A percentile compares a stretch with the other conserved stretches of the same genome.
Evolutionary conservation across 305 asterid species (phyloP).

Genomic region (Petunia hybrid): DNA sequence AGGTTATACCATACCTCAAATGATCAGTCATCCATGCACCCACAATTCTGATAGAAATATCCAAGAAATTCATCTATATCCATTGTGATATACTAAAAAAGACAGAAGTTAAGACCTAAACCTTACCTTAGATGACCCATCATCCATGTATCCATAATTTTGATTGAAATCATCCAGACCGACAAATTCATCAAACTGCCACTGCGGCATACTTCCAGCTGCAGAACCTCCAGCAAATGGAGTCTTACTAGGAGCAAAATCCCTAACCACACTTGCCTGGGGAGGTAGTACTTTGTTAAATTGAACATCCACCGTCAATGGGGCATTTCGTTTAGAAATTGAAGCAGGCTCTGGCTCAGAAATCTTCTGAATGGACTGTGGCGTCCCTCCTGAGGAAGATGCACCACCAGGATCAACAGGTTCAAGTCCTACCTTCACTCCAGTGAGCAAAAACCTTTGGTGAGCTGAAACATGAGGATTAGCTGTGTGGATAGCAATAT

Average conservation of each 20-base stretch:
- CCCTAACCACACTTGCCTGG: constrained; percentile 47
- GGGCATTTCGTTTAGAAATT: constrained; percentile 31
- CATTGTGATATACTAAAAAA: constrained; percentile 61
- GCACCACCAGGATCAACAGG: constrained; percentile 58
- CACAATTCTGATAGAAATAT: constrained; percentile 53
- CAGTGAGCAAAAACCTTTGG: constrained; percentile 88
- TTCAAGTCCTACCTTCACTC: constrained; percentile 88
- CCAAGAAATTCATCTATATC: constrained; percentile 83
- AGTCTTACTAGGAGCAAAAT: constrained; percentile 48
- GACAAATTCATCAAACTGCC: constrained; percentile 84
- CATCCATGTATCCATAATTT: constrained; percentile 57
- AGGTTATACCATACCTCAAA: constrained; percentile 64
- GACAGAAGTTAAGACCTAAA: constrained; percentile 39
- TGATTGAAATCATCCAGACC: constrained; percentile 64
- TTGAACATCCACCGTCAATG: constrained; percentile 49
- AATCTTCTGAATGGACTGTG: constrained; percentile 47
- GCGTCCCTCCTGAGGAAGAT: constrained; percentile 47
- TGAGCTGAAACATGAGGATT: constrained; percentile 75
- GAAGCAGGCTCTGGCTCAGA: constrained; percentile 42
- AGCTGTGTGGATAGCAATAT: constrained; percentile 72
- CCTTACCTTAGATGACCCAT: constrained; percentile 77
- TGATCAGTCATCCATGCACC: constrained; percentile 59
- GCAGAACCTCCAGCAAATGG: constrained; percentile 64
- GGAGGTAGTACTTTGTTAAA: constrained; percentile 41
- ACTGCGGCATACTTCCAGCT: constrained; percentile 60